Evolutionary conservation across 208 protist species (phyloP), one percentile per base, ranked within the genome.

Genomic region (Trypanosoma grayi): DNA sequence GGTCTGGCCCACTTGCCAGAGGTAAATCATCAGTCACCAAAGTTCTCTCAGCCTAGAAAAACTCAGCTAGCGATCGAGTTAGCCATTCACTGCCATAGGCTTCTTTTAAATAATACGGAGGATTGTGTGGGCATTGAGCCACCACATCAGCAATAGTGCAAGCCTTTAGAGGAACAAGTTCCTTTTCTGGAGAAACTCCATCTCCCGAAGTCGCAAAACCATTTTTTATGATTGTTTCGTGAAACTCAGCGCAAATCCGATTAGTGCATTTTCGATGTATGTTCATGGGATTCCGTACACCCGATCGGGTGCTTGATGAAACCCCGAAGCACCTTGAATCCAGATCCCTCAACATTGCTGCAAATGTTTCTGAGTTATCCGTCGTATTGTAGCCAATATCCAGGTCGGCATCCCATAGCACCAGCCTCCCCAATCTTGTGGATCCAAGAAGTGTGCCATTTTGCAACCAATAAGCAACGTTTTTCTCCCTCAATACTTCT

Each of bases 361-460:
- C 2, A 13, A 40, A 10, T 0, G 55, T 60, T 11, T 55, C 40
- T 11, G 0, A 41, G 25, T 47, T 24, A 16, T 33, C 22, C 6
- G 4, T 28, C n/a, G 16, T 34, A 3, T 56, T 36, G 5, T 87
- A 69, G 28, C 82, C 87, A 55, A 90, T 70, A 56, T 91, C 83
- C n/a, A 94, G 70, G 53, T 94, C 87, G 0, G 79, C 73, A 60
- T 94, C 87, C 87, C 87, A 94, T 43, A 94, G 56, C 36, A 94
- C 67, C n/a, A 94, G 70, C 18, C 79, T 73, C 11, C 83, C 83
- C 30, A 91, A 56, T 10, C 87, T 66, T 16, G 66, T 81, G 41
- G 69, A 78, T 14, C 87, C 87, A 8, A 94, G 72, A 45, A 94
- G 73, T 10, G 83, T 94, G 41, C 87, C 87, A 52, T 91, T 91